Base-by-base conservation (phyloP, 805 yeast genomes). In the Komagataella pastoris region DNA sequence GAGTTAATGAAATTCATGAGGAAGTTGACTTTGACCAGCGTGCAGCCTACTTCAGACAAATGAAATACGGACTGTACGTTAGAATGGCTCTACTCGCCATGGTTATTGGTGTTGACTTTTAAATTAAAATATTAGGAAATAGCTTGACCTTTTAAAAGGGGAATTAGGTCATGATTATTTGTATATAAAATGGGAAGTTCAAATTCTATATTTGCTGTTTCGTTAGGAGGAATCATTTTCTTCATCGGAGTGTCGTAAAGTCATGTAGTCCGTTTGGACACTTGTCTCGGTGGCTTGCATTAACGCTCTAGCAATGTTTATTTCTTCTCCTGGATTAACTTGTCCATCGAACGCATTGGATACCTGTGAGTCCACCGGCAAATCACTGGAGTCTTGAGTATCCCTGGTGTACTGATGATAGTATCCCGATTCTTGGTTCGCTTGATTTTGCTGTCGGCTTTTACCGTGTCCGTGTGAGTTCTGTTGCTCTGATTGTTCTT, bases 21-120 rank as follows among this genome's bases (percentile, higher is more conserved):
- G 99, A 93, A 74, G 98, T 93, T 63, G 99, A 93, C 69, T 93
- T 91, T 65, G 99, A 93, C 71, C 97, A 91, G 70, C 86, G 99
- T 70, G 98, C 99, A 58, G 98, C 99, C 54, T 93, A 93, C 75
- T 93, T 93, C 79, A 86, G 99, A 80, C 98, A 93, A 76, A 93
- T 93, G 99, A 85, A 95, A 70, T 91, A 93, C 66, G 99, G 99
- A 55, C 76, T 93, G 67, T 93, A 84, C 65, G 96, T 95, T 48
- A 89, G 99, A 78, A 93, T 93, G 99, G 99, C 99, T 8, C 75
- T 93, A 61, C 78, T 93, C 65, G 96, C 98, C 52, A 85, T 93
- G 96, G 99, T 95, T 57, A 83, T 93, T 70, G 98, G 98, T 64
- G 89, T 88, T 62, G 97, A 88, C 66, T 80, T 84, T 57, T 86